These are phyloP conservation scores for Coriolopsis trogii DNA, from an alignment of 1,284 basidiomycete species.

Conservation along the genomic window DNA sequence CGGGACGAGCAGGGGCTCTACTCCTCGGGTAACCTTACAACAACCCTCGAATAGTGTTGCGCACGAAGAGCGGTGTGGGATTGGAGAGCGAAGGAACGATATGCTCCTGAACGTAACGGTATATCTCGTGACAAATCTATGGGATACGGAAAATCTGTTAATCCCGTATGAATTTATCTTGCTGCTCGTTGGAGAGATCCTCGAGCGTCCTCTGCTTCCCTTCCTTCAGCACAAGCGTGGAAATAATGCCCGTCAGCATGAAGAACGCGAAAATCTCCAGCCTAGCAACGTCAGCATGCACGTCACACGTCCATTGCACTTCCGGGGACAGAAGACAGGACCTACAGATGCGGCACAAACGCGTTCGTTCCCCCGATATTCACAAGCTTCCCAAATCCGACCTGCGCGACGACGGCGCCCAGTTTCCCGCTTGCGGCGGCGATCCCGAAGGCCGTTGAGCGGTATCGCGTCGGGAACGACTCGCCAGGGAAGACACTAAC, in stretches of 20 bases:
- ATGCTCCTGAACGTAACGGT: too few relatives aligned
- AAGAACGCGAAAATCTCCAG: slow-evolving; percentile 59
- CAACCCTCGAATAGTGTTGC: too few relatives aligned
- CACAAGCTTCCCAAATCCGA: slow-evolving; percentile 51
- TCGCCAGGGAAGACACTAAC: slow-evolving; percentile 75
- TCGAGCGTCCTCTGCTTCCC: slow-evolving; percentile 61
- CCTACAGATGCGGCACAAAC: slow-evolving; percentile 42
- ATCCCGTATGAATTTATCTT: slow-evolving; percentile 52
- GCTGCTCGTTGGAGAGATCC: slow-evolving; percentile 57
- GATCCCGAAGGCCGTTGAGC: slow-evolving; percentile 71
- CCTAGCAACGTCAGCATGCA: slow-evolving; percentile 23
- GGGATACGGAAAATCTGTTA: too few relatives aligned
- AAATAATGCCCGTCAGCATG: slow-evolving; percentile 62
- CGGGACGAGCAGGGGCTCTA: too few relatives aligned
- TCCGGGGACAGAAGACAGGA: not conserved
- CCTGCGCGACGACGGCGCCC: slow-evolving; percentile 70
- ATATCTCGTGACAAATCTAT: too few relatives aligned
- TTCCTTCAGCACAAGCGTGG: slow-evolving; percentile 63
- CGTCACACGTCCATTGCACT: not conserved
- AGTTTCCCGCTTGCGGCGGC: slow-evolving; percentile 70
- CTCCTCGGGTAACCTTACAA: too few relatives aligned
- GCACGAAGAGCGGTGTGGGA: too few relatives aligned
- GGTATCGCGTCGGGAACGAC: slow-evolving; percentile 75
- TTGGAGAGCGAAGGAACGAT: too few relatives aligned
- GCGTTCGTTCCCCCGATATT: slow-evolving; percentile 50